These are phyloP conservation scores for Monosporascus sp. DNA, from an alignment of 2,329 filamentous ascomycete genomes.

Conservation along the genomic window DNA sequence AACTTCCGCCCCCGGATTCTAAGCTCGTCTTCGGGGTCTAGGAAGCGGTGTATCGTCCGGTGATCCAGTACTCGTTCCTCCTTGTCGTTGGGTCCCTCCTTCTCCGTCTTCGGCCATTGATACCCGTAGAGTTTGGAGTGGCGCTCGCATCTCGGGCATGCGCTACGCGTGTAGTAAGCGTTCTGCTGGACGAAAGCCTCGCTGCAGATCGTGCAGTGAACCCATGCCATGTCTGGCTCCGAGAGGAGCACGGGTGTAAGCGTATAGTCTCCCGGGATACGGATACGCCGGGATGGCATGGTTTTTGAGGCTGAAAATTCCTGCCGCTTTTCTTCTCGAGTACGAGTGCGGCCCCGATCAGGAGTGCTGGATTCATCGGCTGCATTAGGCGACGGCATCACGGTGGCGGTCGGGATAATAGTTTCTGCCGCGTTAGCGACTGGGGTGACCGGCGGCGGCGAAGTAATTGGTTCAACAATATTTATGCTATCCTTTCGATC, in stretches of 20 bases:
- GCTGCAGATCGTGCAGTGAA: slow-evolving; percentile 80
- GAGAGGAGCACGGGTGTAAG: slow-evolving; percentile 72
- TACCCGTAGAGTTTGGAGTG: slow-evolving; percentile 96
- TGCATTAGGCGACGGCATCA: not conserved
- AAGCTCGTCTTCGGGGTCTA: slow-evolving; percentile 65
- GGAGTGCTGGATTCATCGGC: not conserved
- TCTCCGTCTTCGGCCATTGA: slow-evolving; percentile 92
- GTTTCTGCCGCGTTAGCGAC: slow-evolving; percentile 3
- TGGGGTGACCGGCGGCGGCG: slow-evolving; percentile 5
- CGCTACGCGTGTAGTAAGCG: slow-evolving; percentile 77
- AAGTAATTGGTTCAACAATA: slow-evolving; percentile 2
- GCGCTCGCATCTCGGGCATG: slow-evolving; percentile 88
- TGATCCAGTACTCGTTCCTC: slow-evolving; percentile 75
- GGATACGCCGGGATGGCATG: slow-evolving; percentile 23
- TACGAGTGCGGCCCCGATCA: not conserved
- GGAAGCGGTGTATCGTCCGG: slow-evolving; percentile 78
- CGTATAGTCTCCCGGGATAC: slow-evolving; percentile 74
- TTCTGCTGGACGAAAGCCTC: slow-evolving; percentile 82
- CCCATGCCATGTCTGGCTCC: slow-evolving; percentile 74
- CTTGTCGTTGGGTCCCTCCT: slow-evolving; percentile 66
- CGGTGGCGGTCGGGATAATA: not conserved
- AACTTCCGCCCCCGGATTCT: slow-evolving; percentile 39
- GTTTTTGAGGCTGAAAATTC: slow-evolving; percentile 13
- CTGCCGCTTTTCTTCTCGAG: not conserved
- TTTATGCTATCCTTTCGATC: slow-evolving; percentile 6